phyloP scores from a whole-genome alignment of 352 stramenopile genomes.

The Thalassiosira livingstoniorum region DNA sequence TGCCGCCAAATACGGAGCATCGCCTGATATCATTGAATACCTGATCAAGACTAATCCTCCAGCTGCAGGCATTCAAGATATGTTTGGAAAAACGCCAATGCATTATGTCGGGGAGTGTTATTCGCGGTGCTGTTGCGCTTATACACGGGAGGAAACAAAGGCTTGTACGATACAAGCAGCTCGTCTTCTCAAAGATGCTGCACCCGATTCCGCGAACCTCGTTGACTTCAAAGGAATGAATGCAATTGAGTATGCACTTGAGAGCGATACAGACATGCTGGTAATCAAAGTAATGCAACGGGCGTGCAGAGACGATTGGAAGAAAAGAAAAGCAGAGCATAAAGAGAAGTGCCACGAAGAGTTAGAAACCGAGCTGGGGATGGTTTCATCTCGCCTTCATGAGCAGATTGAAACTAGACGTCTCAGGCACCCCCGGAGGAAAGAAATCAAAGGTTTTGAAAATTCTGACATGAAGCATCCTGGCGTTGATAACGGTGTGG shows the following conservation, averaged over 20 bases:
- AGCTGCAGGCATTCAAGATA: conserved; percentile 10
- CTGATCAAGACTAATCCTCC: background rate
- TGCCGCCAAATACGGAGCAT: background rate
- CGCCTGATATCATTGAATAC: conserved; percentile 9
- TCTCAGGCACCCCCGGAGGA: background rate
- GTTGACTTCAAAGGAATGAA: conserved; percentile 45
- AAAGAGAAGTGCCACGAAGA: conserved; percentile 2
- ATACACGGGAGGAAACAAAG: conserved; percentile 1
- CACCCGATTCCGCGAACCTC: conserved; percentile 20
- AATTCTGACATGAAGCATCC: too few species aligned
- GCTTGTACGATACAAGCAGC: background rate
- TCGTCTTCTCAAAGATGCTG: background rate
- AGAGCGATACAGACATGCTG: conserved; percentile 3
- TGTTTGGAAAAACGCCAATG: conserved; percentile 17
- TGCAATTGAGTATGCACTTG: conserved; percentile 32
- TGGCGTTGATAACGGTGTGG: too few species aligned
- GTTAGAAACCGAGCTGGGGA: background rate
- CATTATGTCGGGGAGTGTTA: conserved; percentile 22
- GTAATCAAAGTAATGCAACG: conserved; percentile 38
- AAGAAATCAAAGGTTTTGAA: background rate
- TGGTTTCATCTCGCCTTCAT: background rate
- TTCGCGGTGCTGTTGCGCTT: background rate
- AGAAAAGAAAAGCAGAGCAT: background rate
- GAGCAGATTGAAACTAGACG: too few species aligned
- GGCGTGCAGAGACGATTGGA: conserved; percentile 21